These are phyloP conservation scores for Hyphodiscus sp. DNA, from an alignment of 2,329 filamentous ascomycete species.

Conservation along the genomic window DNA sequence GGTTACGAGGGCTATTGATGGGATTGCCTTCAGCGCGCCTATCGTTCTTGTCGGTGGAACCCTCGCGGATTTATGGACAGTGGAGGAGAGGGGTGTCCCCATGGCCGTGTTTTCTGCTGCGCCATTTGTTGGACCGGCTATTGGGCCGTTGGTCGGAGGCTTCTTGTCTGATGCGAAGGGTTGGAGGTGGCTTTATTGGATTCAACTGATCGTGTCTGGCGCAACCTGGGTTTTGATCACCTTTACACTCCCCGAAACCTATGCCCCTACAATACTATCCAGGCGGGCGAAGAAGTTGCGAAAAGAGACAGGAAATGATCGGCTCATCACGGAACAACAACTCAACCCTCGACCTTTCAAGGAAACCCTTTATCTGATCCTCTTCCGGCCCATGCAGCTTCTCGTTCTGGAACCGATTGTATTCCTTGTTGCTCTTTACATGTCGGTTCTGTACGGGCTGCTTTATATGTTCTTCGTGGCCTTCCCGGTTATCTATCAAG, in stretches of 20 bases:
- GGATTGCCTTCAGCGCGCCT: constrained; percentile 77
- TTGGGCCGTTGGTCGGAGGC: constrained; percentile 59
- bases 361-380: constrained; percentile 18
- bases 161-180: constrained; percentile 42
- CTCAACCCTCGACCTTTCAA: constrained; percentile 20
- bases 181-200: not conserved
- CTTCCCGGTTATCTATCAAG: constrained; percentile 37
- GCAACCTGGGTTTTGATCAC: constrained; percentile 24
- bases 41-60: constrained; percentile 84
- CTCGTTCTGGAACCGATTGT: constrained; percentile 27
- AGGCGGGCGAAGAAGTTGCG: constrained; percentile 28
- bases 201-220: constrained; percentile 35
- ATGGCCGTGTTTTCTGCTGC: constrained; percentile 58
- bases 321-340: constrained; percentile 31
- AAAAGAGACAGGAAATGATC: constrained; percentile 27
- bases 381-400: constrained; percentile 8
- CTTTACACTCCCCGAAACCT: constrained; percentile 31
- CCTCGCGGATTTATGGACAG: constrained; percentile 57
- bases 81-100: constrained; percentile 43
- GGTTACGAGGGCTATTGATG: constrained; percentile 70
- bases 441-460: constrained; percentile 33
- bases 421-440: constrained; percentile 44
- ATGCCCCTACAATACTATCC: constrained; percentile 31
- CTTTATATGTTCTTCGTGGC: constrained; percentile 35
- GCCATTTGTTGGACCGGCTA: constrained; percentile 57